Base-by-base conservation (phyloP, 805 yeast species). In the Lipomyces starkeyi region DNA sequence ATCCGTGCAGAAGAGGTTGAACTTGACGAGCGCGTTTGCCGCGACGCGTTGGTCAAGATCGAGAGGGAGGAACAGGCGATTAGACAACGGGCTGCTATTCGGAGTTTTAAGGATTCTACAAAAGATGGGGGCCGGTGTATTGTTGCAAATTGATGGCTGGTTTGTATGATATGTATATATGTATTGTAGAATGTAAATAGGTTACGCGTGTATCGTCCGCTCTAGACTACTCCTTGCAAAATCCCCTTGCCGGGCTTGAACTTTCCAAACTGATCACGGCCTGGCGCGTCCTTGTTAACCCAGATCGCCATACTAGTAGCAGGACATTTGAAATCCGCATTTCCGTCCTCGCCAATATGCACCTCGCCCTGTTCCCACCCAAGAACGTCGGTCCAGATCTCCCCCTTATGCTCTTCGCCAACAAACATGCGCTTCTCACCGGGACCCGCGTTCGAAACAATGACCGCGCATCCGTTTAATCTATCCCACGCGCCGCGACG, bases 1-100 rank as follows among this genome's bases (percentile, higher is more conserved):
- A 70, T 71, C 13, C 67, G 71, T 20, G 35, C 65, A 3, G 73
- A 71, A 20, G 74, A 71, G 35, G 61, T 67, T 27, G 67, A 71
- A 47, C 63, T 66, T 11, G 71, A 71, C 57, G 64, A 64, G 5
- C 65, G 67, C 17, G 64, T 69, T 2, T 62, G 59, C 6, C 58
- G 63, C 9, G 58, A 59, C 14, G 43, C 56, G 17, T 40, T 69
- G 25, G 52, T 13, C 20, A 64, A 63, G 35, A 13, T 59, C 52
- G 68, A 64, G 6, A 58, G 61, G 7, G 67, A 53, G 5, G 66
- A 59, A 25, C 58, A 25, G 55, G 68, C 62, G 0, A 64, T 69
- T 20, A 40, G 32, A 17, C 64, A 59, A 14, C 57, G 68, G 13
- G 66, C 67, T 9, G 25, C 60, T 13, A 58, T 68, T 32, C 65